A percentile compares a stretch with the other conserved stretches of the same genome.
Evolutionary conservation across 1,284 basidiomycete genomes (phyloP).

Genomic region (Heterobasidion irregulare): DNA sequence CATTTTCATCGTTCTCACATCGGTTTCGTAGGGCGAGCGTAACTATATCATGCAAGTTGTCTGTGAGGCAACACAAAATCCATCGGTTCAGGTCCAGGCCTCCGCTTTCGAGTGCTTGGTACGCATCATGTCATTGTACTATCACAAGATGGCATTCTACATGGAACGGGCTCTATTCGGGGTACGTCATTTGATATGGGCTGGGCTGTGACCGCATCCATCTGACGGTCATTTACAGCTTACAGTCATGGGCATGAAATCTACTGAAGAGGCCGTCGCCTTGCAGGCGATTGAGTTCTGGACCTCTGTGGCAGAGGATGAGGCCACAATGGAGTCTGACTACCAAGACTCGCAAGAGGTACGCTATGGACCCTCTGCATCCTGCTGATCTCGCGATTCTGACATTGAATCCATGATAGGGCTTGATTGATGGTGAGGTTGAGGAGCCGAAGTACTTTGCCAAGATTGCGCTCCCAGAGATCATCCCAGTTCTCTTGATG

Average conservation of each 20-base stretch:
- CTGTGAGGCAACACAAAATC: slow-evolving; percentile 94
- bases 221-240: slow-evolving; percentile 41
- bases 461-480: slow-evolving; percentile 90
- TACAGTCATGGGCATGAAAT: slow-evolving; percentile 98
- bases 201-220: background rate
- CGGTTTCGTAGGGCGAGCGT: slow-evolving; percentile 72
- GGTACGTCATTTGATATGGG: slow-evolving; percentile 39
- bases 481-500: slow-evolving; percentile 86
- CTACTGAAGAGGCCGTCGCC: slow-evolving; percentile 85
- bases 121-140: slow-evolving; percentile 96
- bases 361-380: background rate
- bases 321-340: slow-evolving; percentile 71
- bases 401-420: slow-evolving; percentile 35
- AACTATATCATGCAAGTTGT: slow-evolving; percentile 99
- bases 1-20: slow-evolving; percentile 7
- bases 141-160: slow-evolving; percentile 99
- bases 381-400: background rate
- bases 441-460: slow-evolving; percentile 89
- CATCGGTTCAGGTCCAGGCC: slow-evolving; percentile 75
- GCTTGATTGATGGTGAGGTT: slow-evolving; percentile 85
- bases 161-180: slow-evolving; percentile 99
- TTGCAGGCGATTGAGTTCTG: slow-evolving; percentile 99
- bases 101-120: slow-evolving; percentile 95
- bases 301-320: slow-evolving; percentile 98
- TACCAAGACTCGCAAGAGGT: slow-evolving; percentile 78